Base-by-base conservation (phyloP, 2,329 filamentous ascomycete species). In the Penicillium sp. region DNA sequence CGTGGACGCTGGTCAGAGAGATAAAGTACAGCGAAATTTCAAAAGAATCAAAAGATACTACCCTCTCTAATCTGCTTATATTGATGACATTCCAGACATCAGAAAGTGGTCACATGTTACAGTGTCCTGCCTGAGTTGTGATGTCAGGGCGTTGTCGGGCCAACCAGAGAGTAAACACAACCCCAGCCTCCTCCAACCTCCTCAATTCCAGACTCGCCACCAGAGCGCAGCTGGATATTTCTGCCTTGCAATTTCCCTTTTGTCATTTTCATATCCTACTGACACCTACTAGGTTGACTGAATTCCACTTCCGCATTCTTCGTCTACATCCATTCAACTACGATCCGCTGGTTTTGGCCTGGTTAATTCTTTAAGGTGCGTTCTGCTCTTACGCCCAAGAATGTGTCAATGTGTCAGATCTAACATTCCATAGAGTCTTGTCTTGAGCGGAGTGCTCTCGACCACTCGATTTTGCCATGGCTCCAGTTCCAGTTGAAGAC, bases 161-260 rank as follows among this genome's bases (percentile, higher is more conserved):
- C 49, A 56, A 58, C 53, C 37, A 29, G 51, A 50, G 60, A 15
- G 67, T 68, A 70, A 67, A 64, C 66, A 66, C 57, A 56, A 59
- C 55, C 71, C 71, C 71, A 73, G 69, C 72, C 71, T 72, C 54
- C 61, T 66, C 67, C 71, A 73, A 73, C 71, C 71, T 71, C 71
- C 71, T 55, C 65, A 69, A 59, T 74, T 73, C 53, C 45, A 46
- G 48, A 46, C 27, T n/a, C 20, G 31, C 37, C 65, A 50, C 33
- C 51, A 57, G 50, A 55, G 46, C 33, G 46, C 41, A 29, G 47
- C 48, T 45, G 31, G 45, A 47, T 53, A 25, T 37, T 57, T 55
- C 57, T 41, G 33, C 54, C 53, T 59, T 42, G 47, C 40, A 57
- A 54, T 55, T 44, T 59, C 41, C 44, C 49, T 41, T 52, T 41